Percentiles rank a stretch among this genome's conserved stretches.
These are phyloP conservation scores for Leptodermis oblonga DNA, from an alignment of 257 asterid species.

Conservation along the genomic window DNA sequence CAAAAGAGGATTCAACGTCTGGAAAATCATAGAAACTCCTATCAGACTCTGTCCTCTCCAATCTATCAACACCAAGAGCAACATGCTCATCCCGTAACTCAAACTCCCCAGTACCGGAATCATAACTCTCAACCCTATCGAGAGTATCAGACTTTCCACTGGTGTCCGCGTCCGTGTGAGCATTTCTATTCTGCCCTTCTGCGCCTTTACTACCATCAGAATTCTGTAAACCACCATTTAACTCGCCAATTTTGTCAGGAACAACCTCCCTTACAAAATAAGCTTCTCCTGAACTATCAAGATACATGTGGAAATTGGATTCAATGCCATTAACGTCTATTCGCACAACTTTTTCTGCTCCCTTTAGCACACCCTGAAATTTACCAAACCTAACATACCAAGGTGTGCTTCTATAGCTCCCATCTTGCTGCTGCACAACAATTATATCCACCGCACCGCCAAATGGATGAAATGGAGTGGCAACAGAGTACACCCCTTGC, in stretches of 20 bases:
- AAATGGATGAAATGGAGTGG: slow-evolving; percentile 94
- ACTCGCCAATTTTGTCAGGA: slow-evolving; percentile 38
- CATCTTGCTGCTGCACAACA: slow-evolving; percentile 75
- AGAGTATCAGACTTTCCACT: slow-evolving; percentile 32
- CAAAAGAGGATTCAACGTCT: slow-evolving; percentile 65
- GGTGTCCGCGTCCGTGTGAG: slow-evolving; percentile 24
- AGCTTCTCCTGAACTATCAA: slow-evolving; percentile 87
- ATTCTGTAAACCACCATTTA: slow-evolving; percentile 27
- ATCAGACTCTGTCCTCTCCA: slow-evolving; percentile 78
- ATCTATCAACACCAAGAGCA: slow-evolving; percentile 57
- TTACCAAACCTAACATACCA: slow-evolving; percentile 95
- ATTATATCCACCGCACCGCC: slow-evolving; percentile 97
- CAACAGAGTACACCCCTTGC: slow-evolving; percentile 81
- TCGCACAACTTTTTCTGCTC: slow-evolving; percentile 73
- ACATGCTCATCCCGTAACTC: slow-evolving; percentile 61
- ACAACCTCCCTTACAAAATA: slow-evolving; percentile 69
- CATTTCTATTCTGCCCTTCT: slow-evolving; percentile 24
- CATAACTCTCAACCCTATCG: slow-evolving; percentile 33
- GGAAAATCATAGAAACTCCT: slow-evolving; percentile 73
- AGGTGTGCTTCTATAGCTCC: slow-evolving; percentile 76
- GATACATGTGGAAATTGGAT: slow-evolving; percentile 73
- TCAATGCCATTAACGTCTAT: slow-evolving; percentile 86
- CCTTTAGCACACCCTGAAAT: slow-evolving; percentile 87
- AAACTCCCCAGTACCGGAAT: slow-evolving; percentile 32
- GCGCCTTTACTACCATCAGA: slow-evolving; percentile 32